Conservation (phyloP, 2,329 filamentous ascomycete genomes). For the Claviceps sorghi region DNA sequence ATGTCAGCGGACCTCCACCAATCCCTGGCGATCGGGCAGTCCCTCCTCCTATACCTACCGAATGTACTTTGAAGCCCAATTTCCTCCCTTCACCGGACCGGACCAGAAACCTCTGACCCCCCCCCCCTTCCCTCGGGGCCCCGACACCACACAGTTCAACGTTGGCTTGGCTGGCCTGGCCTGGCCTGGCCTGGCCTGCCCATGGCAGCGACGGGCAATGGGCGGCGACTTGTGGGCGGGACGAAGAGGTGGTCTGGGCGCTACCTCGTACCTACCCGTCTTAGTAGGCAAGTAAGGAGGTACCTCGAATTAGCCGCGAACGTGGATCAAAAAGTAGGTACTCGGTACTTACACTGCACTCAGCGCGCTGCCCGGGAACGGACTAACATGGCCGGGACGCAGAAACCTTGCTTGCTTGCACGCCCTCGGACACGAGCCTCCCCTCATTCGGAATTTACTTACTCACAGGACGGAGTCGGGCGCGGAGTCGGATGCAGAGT, state of each 20-base stretch:
- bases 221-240: not conserved
- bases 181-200: no score
- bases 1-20: slow-evolving; percentile 25
- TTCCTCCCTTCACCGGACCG: no score
- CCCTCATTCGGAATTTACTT: not conserved
- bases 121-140: no score
- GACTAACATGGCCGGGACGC: not conserved
- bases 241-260: not conserved
- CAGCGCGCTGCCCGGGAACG: not conserved
- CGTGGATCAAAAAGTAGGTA: not conserved
- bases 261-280: no score
- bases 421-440: not conserved
- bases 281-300: no score
- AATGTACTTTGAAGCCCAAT: slow-evolving; percentile 33
- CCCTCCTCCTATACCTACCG: slow-evolving; percentile 43
- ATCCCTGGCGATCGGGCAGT: slow-evolving; percentile 36
- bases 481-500: no score
- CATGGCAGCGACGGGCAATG: no score
- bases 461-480: no score
- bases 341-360: not conserved
- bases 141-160: no score
- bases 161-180: no score
- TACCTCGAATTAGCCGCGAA: no score
- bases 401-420: not conserved
- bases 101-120: no score